Evolutionary conservation across 805 yeast species (phyloP).

Genomic region (Teunomyces kruisii): DNA sequence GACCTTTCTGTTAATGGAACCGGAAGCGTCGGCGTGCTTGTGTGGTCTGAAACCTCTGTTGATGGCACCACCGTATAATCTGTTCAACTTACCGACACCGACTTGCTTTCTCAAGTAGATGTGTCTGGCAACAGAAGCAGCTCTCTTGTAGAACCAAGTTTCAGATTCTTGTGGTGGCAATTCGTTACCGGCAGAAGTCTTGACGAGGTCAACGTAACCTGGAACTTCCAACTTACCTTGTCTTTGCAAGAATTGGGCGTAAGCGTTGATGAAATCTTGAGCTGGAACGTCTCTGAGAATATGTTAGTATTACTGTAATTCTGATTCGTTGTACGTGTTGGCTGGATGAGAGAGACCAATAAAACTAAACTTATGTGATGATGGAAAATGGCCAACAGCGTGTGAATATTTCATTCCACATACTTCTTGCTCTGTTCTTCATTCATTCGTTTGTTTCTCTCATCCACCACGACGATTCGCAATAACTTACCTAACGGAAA

Average conservation of each 20-base stretch:
- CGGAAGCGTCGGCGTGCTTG: slow-evolving; percentile 98
- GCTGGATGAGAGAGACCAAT: slow-evolving; percentile 1
- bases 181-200: slow-evolving; percentile 98
- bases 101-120: slow-evolving; percentile 98
- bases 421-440: slow-evolving; percentile 1
- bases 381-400: slow-evolving; percentile 3
- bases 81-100: slow-evolving; percentile 99
- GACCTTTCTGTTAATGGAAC: slow-evolving; percentile 98
- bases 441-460: slow-evolving; percentile 8
- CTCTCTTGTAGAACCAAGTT: slow-evolving; percentile 99
- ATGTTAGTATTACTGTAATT: slow-evolving; percentile 32
- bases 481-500: slow-evolving; percentile 89
- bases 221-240: slow-evolving; percentile 99
- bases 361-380: not conserved
- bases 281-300: slow-evolving; percentile 97
- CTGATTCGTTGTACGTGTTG: not conserved
- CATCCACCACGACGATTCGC: slow-evolving; percentile 26
- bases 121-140: slow-evolving; percentile 99
- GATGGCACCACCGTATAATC: slow-evolving; percentile 97
- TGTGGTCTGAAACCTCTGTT: slow-evolving; percentile 99
- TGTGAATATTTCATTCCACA: slow-evolving; percentile 4
- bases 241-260: slow-evolving; percentile 99
- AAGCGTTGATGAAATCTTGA: slow-evolving; percentile 99
- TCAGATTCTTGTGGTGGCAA: slow-evolving; percentile 99
- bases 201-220: slow-evolving; percentile 99